Conservation (phyloP, 148 eudicot species). For the Selenicereus undatus region DNA sequence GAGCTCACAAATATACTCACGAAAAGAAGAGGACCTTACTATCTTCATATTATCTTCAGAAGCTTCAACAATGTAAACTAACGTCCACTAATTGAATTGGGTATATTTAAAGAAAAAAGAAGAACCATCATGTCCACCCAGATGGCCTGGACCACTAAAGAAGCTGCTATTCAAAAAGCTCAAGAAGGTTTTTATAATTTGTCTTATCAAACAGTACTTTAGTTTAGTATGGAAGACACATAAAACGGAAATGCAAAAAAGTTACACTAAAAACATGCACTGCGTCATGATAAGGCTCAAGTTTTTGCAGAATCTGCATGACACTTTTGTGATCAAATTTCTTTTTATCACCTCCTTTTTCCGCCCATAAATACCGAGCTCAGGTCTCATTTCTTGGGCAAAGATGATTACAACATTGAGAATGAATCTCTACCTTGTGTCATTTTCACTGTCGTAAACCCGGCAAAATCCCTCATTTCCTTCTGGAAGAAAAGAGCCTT, state of each 20-base stretch:
- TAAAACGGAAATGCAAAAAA: conserved; percentile 17
- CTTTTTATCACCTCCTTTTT: background rate
- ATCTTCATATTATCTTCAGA: background rate
- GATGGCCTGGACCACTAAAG: conserved; percentile 19
- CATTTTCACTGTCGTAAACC: conserved; percentile 15
- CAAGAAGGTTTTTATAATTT: conserved; percentile 21
- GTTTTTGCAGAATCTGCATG: conserved; percentile 21
- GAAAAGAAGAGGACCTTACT: background rate
- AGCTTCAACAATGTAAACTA: conserved; percentile 3
- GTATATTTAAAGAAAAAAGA: background rate
- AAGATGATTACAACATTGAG: background rate
- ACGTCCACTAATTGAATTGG: background rate
- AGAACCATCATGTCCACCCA: conserved; percentile 19
- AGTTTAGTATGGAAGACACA: background rate
- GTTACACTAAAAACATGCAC: conserved; percentile 4
- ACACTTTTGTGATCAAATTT: background rate
- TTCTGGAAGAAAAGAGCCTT: background rate
- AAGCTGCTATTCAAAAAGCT: background rate
- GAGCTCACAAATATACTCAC: no score
- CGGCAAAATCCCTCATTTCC: conserved; percentile 10
- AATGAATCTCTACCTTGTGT: conserved; percentile 9
- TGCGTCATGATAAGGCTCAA: conserved; percentile 25
- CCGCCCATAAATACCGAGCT: conserved; percentile 23
- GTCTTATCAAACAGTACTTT: conserved; percentile 17
- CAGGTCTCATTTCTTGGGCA: conserved; percentile 5